phyloP scores from a whole-genome alignment of 371 early-diverging fungal genomes.

The Apophysomyces elegans region DNA sequence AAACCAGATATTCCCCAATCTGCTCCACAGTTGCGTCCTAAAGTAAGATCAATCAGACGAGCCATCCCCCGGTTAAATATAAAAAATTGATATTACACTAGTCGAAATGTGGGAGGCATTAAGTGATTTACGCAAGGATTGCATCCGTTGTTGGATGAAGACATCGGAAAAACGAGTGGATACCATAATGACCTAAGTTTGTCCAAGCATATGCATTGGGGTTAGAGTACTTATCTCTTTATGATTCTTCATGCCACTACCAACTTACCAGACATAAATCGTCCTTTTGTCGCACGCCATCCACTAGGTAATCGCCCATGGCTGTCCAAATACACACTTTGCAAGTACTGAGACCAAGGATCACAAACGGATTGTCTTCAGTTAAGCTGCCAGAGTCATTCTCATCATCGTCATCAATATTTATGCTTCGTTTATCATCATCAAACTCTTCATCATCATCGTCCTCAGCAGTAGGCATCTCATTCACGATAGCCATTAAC shows the following conservation, averaged over 20 bases:
- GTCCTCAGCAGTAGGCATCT: not conserved
- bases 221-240: not conserved
- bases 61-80: no score
- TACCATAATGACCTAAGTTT: not conserved
- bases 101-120: not conserved
- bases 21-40: not conserved
- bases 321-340: constrained; percentile 8
- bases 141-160: not conserved
- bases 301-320: not conserved
- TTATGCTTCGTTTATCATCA: not conserved
- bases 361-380: constrained; percentile 1
- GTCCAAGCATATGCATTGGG: not conserved
- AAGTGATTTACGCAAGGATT: not conserved
- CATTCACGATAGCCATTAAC: not conserved
- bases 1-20: not conserved
- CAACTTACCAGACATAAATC: not conserved
- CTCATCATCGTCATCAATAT: not conserved
- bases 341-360: constrained; percentile 7
- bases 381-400: not conserved
- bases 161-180: not conserved
- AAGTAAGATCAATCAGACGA: not conserved
- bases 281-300: not conserved
- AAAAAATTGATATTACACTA: not conserved
- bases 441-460: not conserved
- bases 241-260: no score